Base-by-base conservation (phyloP, 164 flowering plant genomes). In the Euptelea pleiosperma region DNA sequence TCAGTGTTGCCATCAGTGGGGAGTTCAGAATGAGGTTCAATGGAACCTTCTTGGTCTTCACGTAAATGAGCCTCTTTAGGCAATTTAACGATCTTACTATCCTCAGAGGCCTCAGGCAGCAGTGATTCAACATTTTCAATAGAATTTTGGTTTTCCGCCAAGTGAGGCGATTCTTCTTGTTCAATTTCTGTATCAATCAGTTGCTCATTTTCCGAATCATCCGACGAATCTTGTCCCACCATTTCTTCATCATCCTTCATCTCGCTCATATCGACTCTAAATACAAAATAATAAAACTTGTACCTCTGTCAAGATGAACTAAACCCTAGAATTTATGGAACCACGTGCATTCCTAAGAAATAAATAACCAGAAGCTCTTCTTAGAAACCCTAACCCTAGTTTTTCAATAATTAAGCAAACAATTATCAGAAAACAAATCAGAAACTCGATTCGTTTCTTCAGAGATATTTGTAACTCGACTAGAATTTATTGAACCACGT, bases 231-330 rank as follows among this genome's bases (percentile, higher is more conserved):
- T 1, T 40, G 48, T 18, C 33, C 60, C 6, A 16, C 60, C 63
- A 10, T 10, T 57, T 57, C 70, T 61, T 69, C 71, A 10, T 54
- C 48, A 54, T 66, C 74, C 53, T 29, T 70, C 74, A 70, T 67
- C 52, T 55, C 44, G 54, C 55, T 51, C 22, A 52, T 37, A 39
- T 21, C 25, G 14, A 50, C 42, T 6, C 24, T 15, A 63, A 37
- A 19, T 19, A 21, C 39, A 33, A n/a, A n/a, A n/a, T n/a, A n/a
- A n/a, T n/a, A n/a, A 55, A 28, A 39, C 16, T 35, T 24, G 26
- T 11, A 39, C 28, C 3, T 19, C 49, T 5, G 2, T 19, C 28
- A 21, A 21, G 3, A 45, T 8, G 7, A 21, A 21, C 28, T 3
- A 19, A 45, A 45, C 49, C 49, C 49, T 45, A 45, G n/a, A n/a